These are phyloP conservation scores for Daedalea quercina DNA, from an alignment of 768 basidiomycete genomes.

Conservation along the genomic window DNA sequence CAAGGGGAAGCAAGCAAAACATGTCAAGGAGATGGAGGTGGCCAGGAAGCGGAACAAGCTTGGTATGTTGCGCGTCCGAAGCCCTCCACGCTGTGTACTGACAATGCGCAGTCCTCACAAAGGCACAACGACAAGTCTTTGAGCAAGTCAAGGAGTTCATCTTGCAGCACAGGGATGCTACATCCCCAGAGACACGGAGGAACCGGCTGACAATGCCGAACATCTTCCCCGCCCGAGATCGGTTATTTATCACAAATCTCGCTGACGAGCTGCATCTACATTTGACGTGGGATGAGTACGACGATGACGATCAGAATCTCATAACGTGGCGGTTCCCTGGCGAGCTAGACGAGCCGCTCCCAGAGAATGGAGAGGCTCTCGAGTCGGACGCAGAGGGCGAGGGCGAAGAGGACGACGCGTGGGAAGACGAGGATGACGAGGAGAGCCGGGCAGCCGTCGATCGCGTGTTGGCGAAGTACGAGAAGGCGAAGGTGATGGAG, in stretches of 20 bases:
- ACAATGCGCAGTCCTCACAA: constrained; percentile 51
- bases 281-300: constrained; percentile 91
- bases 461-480: constrained; percentile 83
- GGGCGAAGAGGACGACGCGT: constrained; percentile 45
- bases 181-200: constrained; percentile 24
- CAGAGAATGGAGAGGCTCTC: constrained; percentile 22
- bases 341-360: constrained; percentile 27
- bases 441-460: constrained; percentile 71
- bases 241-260: constrained; percentile 70
- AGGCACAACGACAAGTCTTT: constrained; percentile 70
- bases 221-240: constrained; percentile 72
- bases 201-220: constrained; percentile 66
- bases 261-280: constrained; percentile 72
- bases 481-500: constrained; percentile 70
- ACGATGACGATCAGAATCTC: constrained; percentile 74
- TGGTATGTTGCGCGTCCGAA: constrained; percentile 35
- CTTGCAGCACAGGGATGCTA: constrained; percentile 33
- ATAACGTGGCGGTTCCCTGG: constrained; percentile 61
- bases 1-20: constrained; percentile 85
- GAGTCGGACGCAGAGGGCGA: constrained; percentile 24
- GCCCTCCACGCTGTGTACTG: background rate
- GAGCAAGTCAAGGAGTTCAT: constrained; percentile 76
- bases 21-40: constrained; percentile 57
- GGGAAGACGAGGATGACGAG: constrained; percentile 55
- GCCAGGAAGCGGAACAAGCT: constrained; percentile 52